Evolutionary conservation across 2,329 filamentous ascomycete genomes (phyloP).

Genomic region (Blumeria hordei): DNA sequence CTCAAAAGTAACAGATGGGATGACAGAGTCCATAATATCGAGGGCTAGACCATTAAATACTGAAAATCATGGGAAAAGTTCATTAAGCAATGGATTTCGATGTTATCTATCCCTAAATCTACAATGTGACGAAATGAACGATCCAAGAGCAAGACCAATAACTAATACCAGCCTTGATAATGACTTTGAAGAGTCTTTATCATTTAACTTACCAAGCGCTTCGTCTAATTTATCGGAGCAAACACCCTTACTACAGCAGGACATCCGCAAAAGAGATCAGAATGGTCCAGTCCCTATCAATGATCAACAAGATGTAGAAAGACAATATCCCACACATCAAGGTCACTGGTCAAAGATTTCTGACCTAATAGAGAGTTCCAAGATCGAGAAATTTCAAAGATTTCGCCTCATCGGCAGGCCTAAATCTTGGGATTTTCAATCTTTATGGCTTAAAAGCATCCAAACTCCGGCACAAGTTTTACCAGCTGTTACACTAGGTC

Average conservation of each 20-base stretch:
- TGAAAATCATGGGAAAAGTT: no score
- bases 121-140: constrained; percentile 19
- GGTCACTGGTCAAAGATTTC: constrained; percentile 12
- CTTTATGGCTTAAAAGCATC: constrained; percentile 38
- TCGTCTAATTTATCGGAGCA: not conserved
- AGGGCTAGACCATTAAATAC: constrained; percentile 15
- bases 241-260: constrained; percentile 7
- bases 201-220: not conserved
- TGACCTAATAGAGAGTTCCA: constrained; percentile 8
- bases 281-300: constrained; percentile 13
- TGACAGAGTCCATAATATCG: constrained; percentile 31
- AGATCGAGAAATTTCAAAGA: constrained; percentile 6
- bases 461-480: constrained; percentile 45
- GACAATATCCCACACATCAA: constrained; percentile 6
- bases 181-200: not conserved
- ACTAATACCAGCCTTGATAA: constrained; percentile 7
- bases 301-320: constrained; percentile 14
- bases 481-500: constrained; percentile 68
- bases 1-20: constrained; percentile 32
- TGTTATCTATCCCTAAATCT: no score
- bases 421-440: constrained; percentile 44
- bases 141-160: constrained; percentile 24
- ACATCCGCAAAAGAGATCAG: constrained; percentile 10
- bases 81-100: no score
- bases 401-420: constrained; percentile 25